Percentiles rank a stretch among this genome's conserved stretches.
phyloP scores from a whole-genome alignment of 139 green algal species.

The Micractinium conductrix region DNA sequence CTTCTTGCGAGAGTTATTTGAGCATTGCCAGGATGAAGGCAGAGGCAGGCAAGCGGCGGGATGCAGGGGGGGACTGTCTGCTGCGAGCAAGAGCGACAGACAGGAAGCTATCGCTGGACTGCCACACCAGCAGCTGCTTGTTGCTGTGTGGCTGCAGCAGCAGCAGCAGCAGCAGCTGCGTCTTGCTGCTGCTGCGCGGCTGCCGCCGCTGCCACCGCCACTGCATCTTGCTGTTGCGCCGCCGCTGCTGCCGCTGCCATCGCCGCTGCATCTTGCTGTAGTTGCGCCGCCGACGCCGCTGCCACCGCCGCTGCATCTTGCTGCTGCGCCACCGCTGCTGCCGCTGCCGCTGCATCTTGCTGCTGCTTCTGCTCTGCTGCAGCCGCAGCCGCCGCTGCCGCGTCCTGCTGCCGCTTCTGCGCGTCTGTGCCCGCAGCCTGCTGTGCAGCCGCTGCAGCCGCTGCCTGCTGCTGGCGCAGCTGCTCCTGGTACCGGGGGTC shows the following conservation, averaged over 20 bases:
- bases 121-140: not conserved
- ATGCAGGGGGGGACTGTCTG: no score
- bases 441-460: not conserved
- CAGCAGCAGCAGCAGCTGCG: not conserved
- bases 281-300: not conserved
- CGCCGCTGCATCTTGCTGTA: not conserved
- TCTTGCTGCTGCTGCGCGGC: not conserved
- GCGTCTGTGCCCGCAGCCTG: not conserved
- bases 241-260: not conserved
- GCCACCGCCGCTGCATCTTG: not conserved
- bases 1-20: no score
- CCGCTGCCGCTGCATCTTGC: not conserved
- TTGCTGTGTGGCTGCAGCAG: not conserved
- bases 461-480: not conserved
- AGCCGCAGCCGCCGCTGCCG: not conserved
- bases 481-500: slow-evolving; percentile 23
- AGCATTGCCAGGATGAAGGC: no score
- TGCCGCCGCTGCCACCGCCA: not conserved
- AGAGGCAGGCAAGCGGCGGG: no score
- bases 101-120: no score
- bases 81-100: no score
- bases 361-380: not conserved
- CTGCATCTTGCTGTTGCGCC: not conserved
- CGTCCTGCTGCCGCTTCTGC: not conserved
- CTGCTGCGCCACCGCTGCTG: not conserved